These are phyloP conservation scores for Heimioporus retisporus DNA, from an alignment of 1,284 basidiomycete species.

Conservation along the genomic window DNA sequence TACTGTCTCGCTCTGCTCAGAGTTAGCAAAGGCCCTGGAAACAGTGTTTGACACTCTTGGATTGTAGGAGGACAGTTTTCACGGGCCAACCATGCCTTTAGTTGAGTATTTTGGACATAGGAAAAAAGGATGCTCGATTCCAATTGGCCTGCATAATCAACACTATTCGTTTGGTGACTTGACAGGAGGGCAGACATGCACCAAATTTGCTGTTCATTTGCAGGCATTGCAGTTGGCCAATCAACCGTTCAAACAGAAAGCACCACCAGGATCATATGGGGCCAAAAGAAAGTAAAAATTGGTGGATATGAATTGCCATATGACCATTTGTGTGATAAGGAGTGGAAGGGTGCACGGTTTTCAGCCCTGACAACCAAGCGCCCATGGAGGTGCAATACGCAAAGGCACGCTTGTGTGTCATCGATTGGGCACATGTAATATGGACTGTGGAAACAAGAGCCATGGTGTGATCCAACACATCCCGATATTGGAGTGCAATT, in stretches of 20 bases:
- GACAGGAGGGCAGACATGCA: background rate
- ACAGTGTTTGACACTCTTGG: slow-evolving; percentile 13
- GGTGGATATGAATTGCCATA: slow-evolving; percentile 17
- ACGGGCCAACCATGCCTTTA: slow-evolving; percentile 9
- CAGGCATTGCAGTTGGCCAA: slow-evolving; percentile 20
- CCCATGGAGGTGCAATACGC: background rate
- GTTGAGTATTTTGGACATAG: slow-evolving; percentile 9
- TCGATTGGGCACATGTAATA: background rate
- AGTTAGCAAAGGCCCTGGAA: slow-evolving; percentile 8
- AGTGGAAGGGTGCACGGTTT: background rate
- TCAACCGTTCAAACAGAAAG: slow-evolving; percentile 20
- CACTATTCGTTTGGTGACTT: background rate
- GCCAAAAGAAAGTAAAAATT: slow-evolving; percentile 9
- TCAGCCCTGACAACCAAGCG: background rate
- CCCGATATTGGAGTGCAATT: background rate
- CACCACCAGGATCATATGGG: slow-evolving; percentile 17
- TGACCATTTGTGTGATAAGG: slow-evolving; percentile 2
- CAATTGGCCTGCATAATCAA: slow-evolving; percentile 9
- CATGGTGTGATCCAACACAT: slow-evolving; percentile 14
- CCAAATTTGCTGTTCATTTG: slow-evolving; percentile 23
- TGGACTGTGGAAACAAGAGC: slow-evolving; percentile 10
- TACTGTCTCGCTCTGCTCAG: background rate
- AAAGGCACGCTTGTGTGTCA: background rate
- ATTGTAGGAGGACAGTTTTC: slow-evolving; percentile 10
- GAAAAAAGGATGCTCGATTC: slow-evolving; percentile 7